phyloP scores from a whole-genome alignment of 139 green algal genomes.

The Astrephomene gubernaculifera region DNA sequence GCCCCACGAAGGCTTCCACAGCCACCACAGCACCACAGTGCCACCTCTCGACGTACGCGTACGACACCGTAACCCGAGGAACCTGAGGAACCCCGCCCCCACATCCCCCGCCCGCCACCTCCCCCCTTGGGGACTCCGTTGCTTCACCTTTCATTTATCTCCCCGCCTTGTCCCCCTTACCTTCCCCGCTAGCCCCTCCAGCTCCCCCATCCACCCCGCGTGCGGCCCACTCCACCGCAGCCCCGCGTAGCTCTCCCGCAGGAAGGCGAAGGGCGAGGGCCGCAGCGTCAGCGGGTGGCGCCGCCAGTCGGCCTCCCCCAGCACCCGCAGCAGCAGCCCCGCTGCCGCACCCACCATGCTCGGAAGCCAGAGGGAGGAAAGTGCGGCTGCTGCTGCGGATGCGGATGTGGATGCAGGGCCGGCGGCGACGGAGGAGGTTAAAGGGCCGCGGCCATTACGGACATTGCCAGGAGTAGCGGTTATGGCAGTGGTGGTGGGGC shows the following conservation, averaged over 20 bases:
- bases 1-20: no score
- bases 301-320: background rate
- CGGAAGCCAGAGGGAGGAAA: background rate
- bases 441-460: no score
- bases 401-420: background rate
- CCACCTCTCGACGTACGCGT: no score
- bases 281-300: constrained; percentile 31
- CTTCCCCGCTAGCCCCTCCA: background rate
- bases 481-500: no score
- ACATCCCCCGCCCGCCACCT: no score
- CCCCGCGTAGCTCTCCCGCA: background rate
- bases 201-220: background rate
- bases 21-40: no score
- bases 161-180: no score
- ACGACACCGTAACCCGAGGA: no score
- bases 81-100: no score
- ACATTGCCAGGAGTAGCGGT: no score
- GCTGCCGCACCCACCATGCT: background rate
- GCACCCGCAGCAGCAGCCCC: background rate
- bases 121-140: no score
- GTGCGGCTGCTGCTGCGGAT: background rate
- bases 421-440: background rate
- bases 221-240: constrained; percentile 19
- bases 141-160: no score
- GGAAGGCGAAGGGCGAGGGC: constrained; percentile 30